Percentiles rank a stretch among this genome's conserved stretches.
These are phyloP conservation scores for Yamadazyma spencermartinsiae DNA, from an alignment of 1,139 yeast genomes.

Conservation along the genomic window DNA sequence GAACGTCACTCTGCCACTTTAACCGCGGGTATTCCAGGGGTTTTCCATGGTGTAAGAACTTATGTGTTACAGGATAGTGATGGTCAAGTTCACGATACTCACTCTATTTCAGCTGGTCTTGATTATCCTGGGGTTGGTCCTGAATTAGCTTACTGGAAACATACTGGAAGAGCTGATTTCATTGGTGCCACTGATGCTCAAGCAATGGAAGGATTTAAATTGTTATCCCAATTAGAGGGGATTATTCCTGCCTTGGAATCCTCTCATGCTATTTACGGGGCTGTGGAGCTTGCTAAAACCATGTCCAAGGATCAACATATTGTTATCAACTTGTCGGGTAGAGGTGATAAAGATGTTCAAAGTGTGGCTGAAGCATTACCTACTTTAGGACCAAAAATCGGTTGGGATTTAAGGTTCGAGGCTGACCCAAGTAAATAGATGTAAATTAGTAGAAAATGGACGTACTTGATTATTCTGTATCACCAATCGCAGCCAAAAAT, in stretches of 20 bases:
- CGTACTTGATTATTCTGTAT: not conserved
- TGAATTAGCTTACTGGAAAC: constrained; percentile 94
- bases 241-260: constrained; percentile 98
- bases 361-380: constrained; percentile 95
- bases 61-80: constrained; percentile 86
- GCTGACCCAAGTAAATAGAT: constrained; percentile 41
- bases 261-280: constrained; percentile 94
- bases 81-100: constrained; percentile 97
- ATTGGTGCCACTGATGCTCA: constrained; percentile 88
- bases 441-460: not conserved
- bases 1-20: constrained; percentile 89
- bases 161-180: constrained; percentile 87
- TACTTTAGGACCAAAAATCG: constrained; percentile 81
- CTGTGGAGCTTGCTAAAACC: constrained; percentile 81
- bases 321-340: constrained; percentile 89
- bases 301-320: constrained; percentile 78
- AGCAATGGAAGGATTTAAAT: constrained; percentile 86
- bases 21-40: constrained; percentile 93
- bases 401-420: constrained; percentile 95
- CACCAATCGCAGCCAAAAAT: constrained; percentile 1
- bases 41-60: constrained; percentile 96
- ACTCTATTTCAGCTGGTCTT: constrained; percentile 96
- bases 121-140: constrained; percentile 99
- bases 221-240: constrained; percentile 92
- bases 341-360: constrained; percentile 99